These are phyloP conservation scores for Phoenix roebelenii DNA, from an alignment of 176 grass and related monocot genomes.

Conservation along the genomic window DNA sequence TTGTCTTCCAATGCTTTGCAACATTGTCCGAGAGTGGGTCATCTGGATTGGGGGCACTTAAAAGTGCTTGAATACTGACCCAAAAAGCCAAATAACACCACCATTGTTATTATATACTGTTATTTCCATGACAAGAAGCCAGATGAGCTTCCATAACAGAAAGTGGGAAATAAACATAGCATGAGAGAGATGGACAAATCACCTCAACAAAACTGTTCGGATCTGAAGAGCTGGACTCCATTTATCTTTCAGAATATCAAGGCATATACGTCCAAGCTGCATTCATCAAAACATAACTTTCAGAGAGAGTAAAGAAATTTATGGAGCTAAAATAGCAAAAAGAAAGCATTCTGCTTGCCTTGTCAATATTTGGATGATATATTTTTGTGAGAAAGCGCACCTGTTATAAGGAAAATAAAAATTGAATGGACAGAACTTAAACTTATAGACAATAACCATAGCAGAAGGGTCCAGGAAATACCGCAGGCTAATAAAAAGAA, in stretches of 20 bases:
- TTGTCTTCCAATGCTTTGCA: constrained; percentile 95
- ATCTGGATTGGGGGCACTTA: constrained; percentile 95
- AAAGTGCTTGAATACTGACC: constrained; percentile 83
- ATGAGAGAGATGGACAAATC: constrained; percentile 3
- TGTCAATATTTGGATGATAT: constrained; percentile 99
- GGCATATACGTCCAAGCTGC: constrained; percentile 96
- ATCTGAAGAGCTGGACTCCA: constrained; percentile 93
- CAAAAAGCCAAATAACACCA: too few relatives aligned
- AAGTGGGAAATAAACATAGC: too few relatives aligned
- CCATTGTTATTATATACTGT: too few relatives aligned
- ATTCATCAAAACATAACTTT: constrained; percentile 17
- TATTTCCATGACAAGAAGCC: too few relatives aligned
- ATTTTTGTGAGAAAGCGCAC: constrained; percentile 97
- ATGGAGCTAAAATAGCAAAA: constrained; percentile 4
- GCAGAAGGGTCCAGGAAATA: too few relatives aligned
- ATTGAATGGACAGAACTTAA: too few relatives aligned
- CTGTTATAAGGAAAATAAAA: constrained; percentile 30
- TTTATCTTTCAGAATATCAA: constrained; percentile 92
- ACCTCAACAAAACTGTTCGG: constrained; percentile 86
- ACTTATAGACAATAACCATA: too few relatives aligned
- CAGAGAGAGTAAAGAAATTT: constrained; percentile 1
- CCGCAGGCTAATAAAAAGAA: too few relatives aligned
- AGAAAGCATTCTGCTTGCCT: constrained; percentile 37
- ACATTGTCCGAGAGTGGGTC: constrained; percentile 95
- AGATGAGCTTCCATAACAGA: too few relatives aligned